Conservation (phyloP, 1,139 yeast species). For the Candida buenavistaensis region DNA sequence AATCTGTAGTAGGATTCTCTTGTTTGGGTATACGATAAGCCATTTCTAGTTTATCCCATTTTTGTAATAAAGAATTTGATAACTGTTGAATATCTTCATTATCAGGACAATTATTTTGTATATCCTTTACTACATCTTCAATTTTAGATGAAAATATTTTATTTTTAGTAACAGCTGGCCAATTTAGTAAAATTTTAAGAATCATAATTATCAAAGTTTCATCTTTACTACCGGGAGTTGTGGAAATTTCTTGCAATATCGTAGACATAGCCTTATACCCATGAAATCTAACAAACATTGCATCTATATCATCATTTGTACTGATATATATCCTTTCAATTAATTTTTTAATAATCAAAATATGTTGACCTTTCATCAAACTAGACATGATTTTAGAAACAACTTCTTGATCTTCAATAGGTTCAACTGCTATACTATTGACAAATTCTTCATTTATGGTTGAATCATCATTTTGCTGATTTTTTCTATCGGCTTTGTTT, state of each 20-base stretch:
- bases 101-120: conserved; percentile 29
- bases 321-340: conserved; percentile 66
- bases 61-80: conserved; percentile 51
- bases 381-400: conserved; percentile 83
- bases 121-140: conserved; percentile 57
- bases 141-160: conserved; percentile 79
- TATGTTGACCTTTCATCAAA: conserved; percentile 73
- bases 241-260: conserved; percentile 45
- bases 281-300: conserved; percentile 71
- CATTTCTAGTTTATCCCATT: conserved; percentile 77
- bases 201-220: conserved; percentile 47
- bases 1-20: conserved; percentile 13
- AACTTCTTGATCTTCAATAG: conserved; percentile 49
- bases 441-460: conserved; percentile 67
- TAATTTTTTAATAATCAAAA: conserved; percentile 63
- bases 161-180: conserved; percentile 85
- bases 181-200: conserved; percentile 56
- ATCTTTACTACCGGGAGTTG: conserved; percentile 9
- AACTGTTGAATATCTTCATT: conserved; percentile 34
- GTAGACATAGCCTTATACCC: conserved; percentile 82
- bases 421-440: conserved; percentile 53
- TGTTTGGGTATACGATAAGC: conserved; percentile 79
- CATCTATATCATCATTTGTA: conserved; percentile 53
- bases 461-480: conserved; percentile 56
- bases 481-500: conserved; percentile 47